Percentiles rank a stretch among this genome's conserved stretches.
These are phyloP conservation scores for Calonectria pseudoturangicola DNA, from an alignment of 2,329 filamentous ascomycete genomes.

Conservation along the genomic window DNA sequence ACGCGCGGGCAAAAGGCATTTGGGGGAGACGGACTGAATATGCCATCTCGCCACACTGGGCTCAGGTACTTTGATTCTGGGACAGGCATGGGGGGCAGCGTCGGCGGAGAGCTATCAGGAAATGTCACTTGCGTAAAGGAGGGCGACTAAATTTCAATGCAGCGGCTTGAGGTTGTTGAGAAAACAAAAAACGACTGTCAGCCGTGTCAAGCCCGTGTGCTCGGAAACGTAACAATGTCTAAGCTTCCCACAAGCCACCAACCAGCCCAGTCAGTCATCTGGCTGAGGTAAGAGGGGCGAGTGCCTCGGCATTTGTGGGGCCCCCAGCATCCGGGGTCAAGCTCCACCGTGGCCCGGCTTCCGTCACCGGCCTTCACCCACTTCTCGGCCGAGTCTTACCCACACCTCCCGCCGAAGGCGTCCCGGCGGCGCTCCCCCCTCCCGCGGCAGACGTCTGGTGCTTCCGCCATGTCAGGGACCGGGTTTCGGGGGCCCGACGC, in stretches of 20 bases:
- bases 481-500: slow-evolving; percentile 17
- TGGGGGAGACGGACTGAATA: slow-evolving; percentile 79
- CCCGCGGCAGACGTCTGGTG: slow-evolving; percentile 1
- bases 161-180: slow-evolving; percentile 5
- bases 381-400: slow-evolving; percentile 49
- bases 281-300: slow-evolving; percentile 18
- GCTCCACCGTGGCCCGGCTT: slow-evolving; percentile 18
- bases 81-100: slow-evolving; percentile 73
- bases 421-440: slow-evolving; percentile 7
- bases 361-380: slow-evolving; percentile 16
- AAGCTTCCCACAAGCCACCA: slow-evolving; percentile 25
- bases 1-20: neutral
- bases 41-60: slow-evolving; percentile 88
- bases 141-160: slow-evolving; percentile 2
- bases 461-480: slow-evolving; percentile 21
- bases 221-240: slow-evolving; percentile 16
- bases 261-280: neutral
- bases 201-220: slow-evolving; percentile 17
- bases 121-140: slow-evolving; percentile 1
- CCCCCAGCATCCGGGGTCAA: slow-evolving; percentile 33
- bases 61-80: slow-evolving; percentile 86
- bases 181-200: slow-evolving; percentile 5
- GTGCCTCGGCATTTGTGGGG: slow-evolving; percentile 49
- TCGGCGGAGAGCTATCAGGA: neutral
- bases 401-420: slow-evolving; percentile 25